These are phyloP conservation scores for Penicillium freii DNA, from an alignment of 2,329 filamentous ascomycete genomes.

Conservation along the genomic window DNA sequence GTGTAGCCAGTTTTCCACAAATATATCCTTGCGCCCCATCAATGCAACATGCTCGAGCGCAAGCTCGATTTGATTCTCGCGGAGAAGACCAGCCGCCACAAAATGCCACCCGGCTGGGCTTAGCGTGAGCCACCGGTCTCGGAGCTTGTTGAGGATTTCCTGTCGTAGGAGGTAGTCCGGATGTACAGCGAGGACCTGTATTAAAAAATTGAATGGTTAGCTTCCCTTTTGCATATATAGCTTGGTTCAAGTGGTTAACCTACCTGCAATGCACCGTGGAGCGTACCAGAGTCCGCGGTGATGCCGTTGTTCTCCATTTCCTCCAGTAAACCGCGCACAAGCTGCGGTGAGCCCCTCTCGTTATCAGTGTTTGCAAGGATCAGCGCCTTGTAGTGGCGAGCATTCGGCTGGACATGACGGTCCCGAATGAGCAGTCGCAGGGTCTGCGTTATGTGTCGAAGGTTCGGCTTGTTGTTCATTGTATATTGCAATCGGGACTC, in stretches of 20 bases:
- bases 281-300: conserved; percentile 63
- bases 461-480: conserved; percentile 24
- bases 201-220: neutral
- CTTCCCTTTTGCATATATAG: neutral
- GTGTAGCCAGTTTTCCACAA: conserved; percentile 69
- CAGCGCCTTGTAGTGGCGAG: conserved; percentile 65
- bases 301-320: conserved; percentile 68
- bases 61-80: conserved; percentile 79
- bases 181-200: conserved; percentile 70
- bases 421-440: conserved; percentile 40
- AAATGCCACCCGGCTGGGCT: conserved; percentile 63
- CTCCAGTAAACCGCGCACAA: conserved; percentile 62
- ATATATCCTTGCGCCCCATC: conserved; percentile 58
- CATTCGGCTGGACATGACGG: conserved; percentile 37
- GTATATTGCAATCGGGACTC: conserved; percentile 33
- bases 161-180: conserved; percentile 77
- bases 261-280: conserved; percentile 70
- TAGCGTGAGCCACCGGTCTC: conserved; percentile 66
- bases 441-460: conserved; percentile 31
- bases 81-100: conserved; percentile 70
- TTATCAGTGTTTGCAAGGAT: conserved; percentile 69
- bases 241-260: conserved; percentile 10
- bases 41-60: conserved; percentile 68
- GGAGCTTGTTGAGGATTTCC: conserved; percentile 64
- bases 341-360: conserved; percentile 62